These are phyloP conservation scores for Ramaria sp. DNA, from an alignment of 768 basidiomycete genomes.

Conservation along the genomic window DNA sequence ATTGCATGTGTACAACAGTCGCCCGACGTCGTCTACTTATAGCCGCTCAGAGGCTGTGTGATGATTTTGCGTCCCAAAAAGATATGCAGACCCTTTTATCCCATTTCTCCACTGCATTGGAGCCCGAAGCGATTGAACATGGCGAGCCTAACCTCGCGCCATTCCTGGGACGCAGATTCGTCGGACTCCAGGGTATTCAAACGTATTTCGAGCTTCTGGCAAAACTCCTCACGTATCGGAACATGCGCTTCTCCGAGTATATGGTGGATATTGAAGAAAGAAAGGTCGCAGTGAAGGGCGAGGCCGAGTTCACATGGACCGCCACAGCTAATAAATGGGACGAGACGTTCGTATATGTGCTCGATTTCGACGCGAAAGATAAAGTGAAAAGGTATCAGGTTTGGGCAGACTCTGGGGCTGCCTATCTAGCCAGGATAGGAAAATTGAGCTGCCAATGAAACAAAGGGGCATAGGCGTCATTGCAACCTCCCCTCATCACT, in stretches of 20 bases:
- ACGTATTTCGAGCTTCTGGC: constrained; percentile 41
- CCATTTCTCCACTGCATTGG: constrained; percentile 38
- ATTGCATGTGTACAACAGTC: too few species aligned
- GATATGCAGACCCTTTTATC: constrained; percentile 32
- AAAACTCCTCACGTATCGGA: constrained; percentile 36
- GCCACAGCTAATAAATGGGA: constrained; percentile 41
- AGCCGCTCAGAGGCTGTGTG: constrained; percentile 39
- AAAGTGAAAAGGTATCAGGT: constrained; percentile 53
- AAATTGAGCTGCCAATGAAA: constrained; percentile 19
- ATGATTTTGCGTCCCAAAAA: constrained; percentile 37
- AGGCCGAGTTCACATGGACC: constrained; percentile 46
- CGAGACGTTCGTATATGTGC: constrained; percentile 48
- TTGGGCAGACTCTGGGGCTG: constrained; percentile 60
- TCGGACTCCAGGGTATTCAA: constrained; percentile 31
- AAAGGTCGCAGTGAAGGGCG: constrained; percentile 46
- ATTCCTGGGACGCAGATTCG: constrained; percentile 46
- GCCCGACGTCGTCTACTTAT: constrained; percentile 20
- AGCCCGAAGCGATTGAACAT: constrained; percentile 40
- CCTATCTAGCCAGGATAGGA: constrained; percentile 49
- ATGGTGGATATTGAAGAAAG: constrained; percentile 38
- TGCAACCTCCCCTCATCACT: too few species aligned
- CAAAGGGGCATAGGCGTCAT: neutral
- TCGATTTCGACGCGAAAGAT: constrained; percentile 47
- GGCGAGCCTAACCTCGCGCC: constrained; percentile 44
- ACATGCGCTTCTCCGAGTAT: constrained; percentile 45